Conservation (phyloP, 805 yeast genomes). For the Candida maltosa region DNA sequence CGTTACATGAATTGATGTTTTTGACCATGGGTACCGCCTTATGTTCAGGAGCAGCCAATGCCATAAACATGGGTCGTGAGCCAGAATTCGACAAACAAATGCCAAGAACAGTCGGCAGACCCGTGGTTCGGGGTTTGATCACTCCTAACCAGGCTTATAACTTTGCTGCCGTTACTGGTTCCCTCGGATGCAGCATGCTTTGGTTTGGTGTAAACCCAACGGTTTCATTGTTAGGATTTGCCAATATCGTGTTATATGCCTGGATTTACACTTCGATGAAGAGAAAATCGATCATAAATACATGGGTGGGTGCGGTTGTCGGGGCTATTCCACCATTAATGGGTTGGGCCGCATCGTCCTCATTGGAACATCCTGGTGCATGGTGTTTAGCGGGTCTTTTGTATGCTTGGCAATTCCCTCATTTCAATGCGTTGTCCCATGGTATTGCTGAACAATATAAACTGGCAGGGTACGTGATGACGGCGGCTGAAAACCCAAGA, state of each 20-base stretch:
- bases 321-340: slow-evolving; percentile 98
- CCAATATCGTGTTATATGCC: slow-evolving; percentile 79
- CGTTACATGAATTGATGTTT: slow-evolving; percentile 64
- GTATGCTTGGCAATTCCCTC: slow-evolving; percentile 99
- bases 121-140: slow-evolving; percentile 81
- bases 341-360: slow-evolving; percentile 95
- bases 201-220: slow-evolving; percentile 81
- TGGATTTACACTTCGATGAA: slow-evolving; percentile 92
- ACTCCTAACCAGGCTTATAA: slow-evolving; percentile 72
- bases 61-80: slow-evolving; percentile 95
- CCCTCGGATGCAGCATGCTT: slow-evolving; percentile 64
- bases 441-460: slow-evolving; percentile 84
- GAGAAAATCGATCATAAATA: slow-evolving; percentile 78
- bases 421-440: slow-evolving; percentile 89
- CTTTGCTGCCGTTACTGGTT: slow-evolving; percentile 76
- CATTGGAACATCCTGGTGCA: slow-evolving; percentile 82
- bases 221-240: slow-evolving; percentile 76
- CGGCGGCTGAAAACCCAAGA: slow-evolving; percentile 88
- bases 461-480: slow-evolving; percentile 95
- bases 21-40: slow-evolving; percentile 83
- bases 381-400: slow-evolving; percentile 89
- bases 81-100: slow-evolving; percentile 83
- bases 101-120: slow-evolving; percentile 86
- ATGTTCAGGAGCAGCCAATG: slow-evolving; percentile 92
- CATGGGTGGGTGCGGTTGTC: slow-evolving; percentile 99